phyloP scores from a whole-genome alignment of 2,329 filamentous ascomycete genomes.

The Xylaria digitata region DNA sequence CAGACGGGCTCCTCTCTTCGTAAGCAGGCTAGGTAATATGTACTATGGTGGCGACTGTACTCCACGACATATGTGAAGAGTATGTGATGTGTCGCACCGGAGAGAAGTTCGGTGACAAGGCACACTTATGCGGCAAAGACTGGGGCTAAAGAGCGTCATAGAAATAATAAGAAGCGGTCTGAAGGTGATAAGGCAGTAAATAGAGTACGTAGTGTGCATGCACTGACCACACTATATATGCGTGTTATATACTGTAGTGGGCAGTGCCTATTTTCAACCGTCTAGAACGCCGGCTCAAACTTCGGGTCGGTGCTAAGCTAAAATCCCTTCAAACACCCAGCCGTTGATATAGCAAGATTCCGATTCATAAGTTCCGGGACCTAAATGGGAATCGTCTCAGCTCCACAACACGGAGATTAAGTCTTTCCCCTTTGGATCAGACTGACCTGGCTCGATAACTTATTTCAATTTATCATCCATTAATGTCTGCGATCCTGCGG shows the following conservation, averaged over 20 bases:
- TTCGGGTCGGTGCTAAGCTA: slow-evolving; percentile 26
- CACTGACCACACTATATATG: background rate
- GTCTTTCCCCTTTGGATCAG: slow-evolving; percentile 33
- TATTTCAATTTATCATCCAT: slow-evolving; percentile 19
- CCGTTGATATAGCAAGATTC: slow-evolving; percentile 20
- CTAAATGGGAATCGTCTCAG: slow-evolving; percentile 26
- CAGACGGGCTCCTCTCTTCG: background rate
- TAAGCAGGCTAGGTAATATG: slow-evolving; percentile 1
- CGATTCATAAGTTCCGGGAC: slow-evolving; percentile 19
- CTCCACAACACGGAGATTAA: slow-evolving; percentile 37
- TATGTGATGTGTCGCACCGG: background rate
- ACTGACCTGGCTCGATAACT: slow-evolving; percentile 14
- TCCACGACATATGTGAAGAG: background rate
- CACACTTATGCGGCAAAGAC: background rate
- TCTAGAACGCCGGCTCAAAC: slow-evolving; percentile 10
- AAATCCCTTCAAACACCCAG: slow-evolving; percentile 32
- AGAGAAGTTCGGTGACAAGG: slow-evolving; percentile 7
- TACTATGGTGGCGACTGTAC: slow-evolving; percentile 5
- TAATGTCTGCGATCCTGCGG: slow-evolving; percentile 18
- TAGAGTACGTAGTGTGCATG: background rate
- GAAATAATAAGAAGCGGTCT: slow-evolving; percentile 18
- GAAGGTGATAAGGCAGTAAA: background rate
- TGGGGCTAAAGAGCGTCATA: slow-evolving; percentile 6
- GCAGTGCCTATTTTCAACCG: background rate
- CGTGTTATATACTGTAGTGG: slow-evolving; percentile 6